Evolutionary conservation across 1,139 yeast genomes (phyloP), one percentile per base, ranked within the genome.

Genomic region (Saccharomyces hybrid): DNA sequence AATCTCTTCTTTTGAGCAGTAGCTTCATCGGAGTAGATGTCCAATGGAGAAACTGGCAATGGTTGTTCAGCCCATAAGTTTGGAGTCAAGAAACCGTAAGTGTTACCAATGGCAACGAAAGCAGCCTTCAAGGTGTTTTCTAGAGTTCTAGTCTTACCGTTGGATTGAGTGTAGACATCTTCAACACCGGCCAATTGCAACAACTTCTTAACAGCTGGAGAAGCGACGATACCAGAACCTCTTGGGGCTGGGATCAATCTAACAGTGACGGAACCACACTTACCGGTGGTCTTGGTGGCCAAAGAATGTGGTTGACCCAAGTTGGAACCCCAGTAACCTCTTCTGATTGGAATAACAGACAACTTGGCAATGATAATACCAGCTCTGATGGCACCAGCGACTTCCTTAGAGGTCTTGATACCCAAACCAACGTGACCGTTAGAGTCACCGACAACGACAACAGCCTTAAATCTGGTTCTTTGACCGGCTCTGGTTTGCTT

Each of bases 401-500:
- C 98, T 83, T 95, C 99, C 90, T 93, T 93, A 73, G 99, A 97
- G 78, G 98, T 91, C 90, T 95, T 95, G 82, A 95, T 91, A 84
- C 99, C 99, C 77, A 93, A 88, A 88, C 99, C 99, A 81, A 93
- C 97, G 85, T 95, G 99, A 79, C 99, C 99, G 89, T 90, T 89
- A 73, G 91, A 81, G 83, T 95, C 99, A 84, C 99, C 99, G 77
- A 93, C 90, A 75, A 93, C 91, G 76, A 95, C 98, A 75, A 93
- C 96, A 78, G 98, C 99, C 95, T 95, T 95, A 88, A 93, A 91
- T 85, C 99, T 90, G 81, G 99, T 93, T 86, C 99, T 93, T 86
- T 93, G 99, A 90, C 99, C 99, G 73, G 99, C 99, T 82, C 97
- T 86, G 84, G 99, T 93, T 83, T 93, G 99, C 86, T 93, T 93